phyloP scores from a whole-genome alignment of 805 yeast genomes.

The Metschnikowia dekortorum region DNA sequence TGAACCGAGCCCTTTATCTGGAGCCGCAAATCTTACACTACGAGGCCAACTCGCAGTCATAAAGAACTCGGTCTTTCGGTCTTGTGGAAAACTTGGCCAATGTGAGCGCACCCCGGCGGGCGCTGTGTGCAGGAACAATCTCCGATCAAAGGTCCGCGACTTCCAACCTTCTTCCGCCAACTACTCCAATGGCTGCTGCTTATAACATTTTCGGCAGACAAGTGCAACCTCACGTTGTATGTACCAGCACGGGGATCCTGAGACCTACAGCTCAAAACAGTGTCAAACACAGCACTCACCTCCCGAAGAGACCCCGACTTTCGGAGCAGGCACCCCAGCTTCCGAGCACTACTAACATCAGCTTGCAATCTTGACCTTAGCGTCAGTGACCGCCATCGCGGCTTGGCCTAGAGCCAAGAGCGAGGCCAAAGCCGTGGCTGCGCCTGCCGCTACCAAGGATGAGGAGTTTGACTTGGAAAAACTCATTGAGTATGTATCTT shows the following conservation, averaged over 20 bases:
- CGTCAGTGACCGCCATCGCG: conserved; percentile 33
- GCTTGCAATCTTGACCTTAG: conserved; percentile 41
- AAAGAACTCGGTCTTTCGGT: too few relatives aligned
- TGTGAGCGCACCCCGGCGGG: not conserved
- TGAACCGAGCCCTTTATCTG: too few relatives aligned
- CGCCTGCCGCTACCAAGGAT: conserved; percentile 25
- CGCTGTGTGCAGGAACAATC: not conserved
- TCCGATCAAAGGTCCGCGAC: not conserved
- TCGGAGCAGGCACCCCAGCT: too few relatives aligned
- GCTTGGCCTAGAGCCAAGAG: conserved; percentile 34
- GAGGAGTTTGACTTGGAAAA: conserved; percentile 43
- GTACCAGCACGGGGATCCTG: conserved; percentile 14
- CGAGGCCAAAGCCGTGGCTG: conserved; percentile 20
- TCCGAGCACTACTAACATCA: conserved; percentile 16
- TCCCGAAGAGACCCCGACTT: too few relatives aligned
- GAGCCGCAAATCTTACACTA: too few relatives aligned
- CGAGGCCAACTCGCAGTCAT: too few relatives aligned
- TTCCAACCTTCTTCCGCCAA: not conserved
- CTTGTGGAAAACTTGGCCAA: too few relatives aligned
- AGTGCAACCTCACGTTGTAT: conserved; percentile 43
- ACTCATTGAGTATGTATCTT: conserved; percentile 35
- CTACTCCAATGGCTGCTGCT: conserved; percentile 34
- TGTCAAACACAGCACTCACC: too few relatives aligned
- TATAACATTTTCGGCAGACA: conserved; percentile 42
- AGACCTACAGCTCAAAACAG: too few relatives aligned